phyloP scores from a whole-genome alignment of 2,329 filamentous ascomycete genomes.

The Tolypocladium endophyticum region DNA sequence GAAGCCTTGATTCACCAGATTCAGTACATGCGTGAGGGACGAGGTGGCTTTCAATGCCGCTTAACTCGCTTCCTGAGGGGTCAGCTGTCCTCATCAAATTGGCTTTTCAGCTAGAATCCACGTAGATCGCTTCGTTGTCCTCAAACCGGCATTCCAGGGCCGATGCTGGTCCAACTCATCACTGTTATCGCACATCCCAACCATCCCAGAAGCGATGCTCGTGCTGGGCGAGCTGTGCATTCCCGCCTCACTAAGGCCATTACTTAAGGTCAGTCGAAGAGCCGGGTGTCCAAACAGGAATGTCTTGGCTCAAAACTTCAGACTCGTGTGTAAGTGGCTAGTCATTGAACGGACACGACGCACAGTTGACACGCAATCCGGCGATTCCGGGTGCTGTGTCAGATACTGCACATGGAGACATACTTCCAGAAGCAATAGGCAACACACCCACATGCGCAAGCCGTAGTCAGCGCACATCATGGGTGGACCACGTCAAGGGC shows the following conservation, averaged over 20 bases:
- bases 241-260: neutral
- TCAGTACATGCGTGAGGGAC: neutral
- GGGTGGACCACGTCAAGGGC: neutral
- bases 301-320: neutral
- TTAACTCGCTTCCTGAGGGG: neutral
- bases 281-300: neutral
- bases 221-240: neutral
- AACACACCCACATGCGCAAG: neutral
- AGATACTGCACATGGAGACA: neutral
- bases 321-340: neutral
- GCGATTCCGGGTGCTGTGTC: neutral
- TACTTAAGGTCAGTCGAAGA: neutral
- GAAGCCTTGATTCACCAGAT: neutral
- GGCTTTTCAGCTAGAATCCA: constrained; percentile 1
- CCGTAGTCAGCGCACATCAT: neutral
- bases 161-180: neutral
- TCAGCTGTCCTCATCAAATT: neutral
- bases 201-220: neutral
- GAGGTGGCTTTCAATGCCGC: neutral
- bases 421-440: constrained; percentile 1
- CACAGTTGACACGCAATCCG: neutral
- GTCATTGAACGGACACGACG: neutral
- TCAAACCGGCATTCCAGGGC: neutral
- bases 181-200: neutral
- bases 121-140: neutral